A percentile compares a stretch with the other conserved stretches of the same genome.
phyloP scores from a whole-genome alignment of 2,329 filamentous ascomycete genomes.

The Penicillium paneum region DNA sequence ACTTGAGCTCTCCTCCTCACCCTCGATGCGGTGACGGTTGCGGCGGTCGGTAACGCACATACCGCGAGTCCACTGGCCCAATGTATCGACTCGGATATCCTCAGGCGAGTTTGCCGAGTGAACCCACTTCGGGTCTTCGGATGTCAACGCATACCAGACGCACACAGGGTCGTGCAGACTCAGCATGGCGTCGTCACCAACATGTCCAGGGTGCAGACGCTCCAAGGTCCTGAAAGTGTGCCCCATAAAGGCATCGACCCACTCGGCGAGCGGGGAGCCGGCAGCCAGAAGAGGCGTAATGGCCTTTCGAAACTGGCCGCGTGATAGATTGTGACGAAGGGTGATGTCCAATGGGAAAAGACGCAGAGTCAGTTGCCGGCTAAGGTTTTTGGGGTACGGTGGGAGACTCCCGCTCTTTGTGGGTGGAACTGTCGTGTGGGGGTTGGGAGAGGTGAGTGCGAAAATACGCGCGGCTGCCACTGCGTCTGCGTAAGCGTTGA shows the following conservation, averaged over 20 bases:
- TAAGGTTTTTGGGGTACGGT: constrained; percentile 63
- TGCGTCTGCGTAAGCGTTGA: constrained; percentile 90
- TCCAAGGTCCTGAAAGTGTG: constrained; percentile 68
- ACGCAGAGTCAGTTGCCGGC: constrained; percentile 62
- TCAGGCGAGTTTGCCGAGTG: constrained; percentile 57
- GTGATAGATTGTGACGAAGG: constrained; percentile 63
- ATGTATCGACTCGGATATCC: constrained; percentile 85
- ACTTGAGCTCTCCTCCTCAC: constrained; percentile 58
- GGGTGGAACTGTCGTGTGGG: constrained; percentile 76
- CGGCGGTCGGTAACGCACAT: constrained; percentile 84
- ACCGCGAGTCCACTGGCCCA: constrained; percentile 90
- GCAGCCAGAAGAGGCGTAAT: constrained; percentile 56
- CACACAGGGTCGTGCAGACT: constrained; percentile 75
- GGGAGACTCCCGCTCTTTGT: constrained; percentile 49
- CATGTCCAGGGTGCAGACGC: constrained; percentile 55
- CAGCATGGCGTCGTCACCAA: constrained; percentile 52
- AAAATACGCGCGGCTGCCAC: constrained; percentile 73
- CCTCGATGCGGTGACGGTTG: constrained; percentile 43
- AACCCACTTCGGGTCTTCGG: constrained; percentile 37
- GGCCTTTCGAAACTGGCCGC: constrained; percentile 56
- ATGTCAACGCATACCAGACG: constrained; percentile 71
- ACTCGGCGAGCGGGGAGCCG: constrained; percentile 70
- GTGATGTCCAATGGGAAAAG: constrained; percentile 78
- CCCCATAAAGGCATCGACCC: constrained; percentile 69
- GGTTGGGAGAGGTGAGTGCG: constrained; percentile 70